These are phyloP conservation scores for Podospora pseudopauciseta DNA, from an alignment of 495 filamentous ascomycete genomes.

Conservation along the genomic window DNA sequence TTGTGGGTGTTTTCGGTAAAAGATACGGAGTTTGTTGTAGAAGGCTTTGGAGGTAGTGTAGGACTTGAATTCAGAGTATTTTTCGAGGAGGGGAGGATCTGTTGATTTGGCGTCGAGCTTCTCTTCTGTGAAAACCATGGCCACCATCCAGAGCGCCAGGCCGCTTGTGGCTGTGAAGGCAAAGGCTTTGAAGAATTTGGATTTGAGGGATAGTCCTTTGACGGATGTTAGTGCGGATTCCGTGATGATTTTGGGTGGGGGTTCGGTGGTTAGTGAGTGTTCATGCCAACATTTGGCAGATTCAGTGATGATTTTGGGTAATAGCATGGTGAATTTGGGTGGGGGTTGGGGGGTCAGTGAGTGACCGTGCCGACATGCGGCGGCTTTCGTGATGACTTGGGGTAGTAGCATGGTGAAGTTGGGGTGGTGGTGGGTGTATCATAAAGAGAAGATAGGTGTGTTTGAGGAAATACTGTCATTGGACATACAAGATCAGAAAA, in stretches of 20 bases:
- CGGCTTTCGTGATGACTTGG: no score
- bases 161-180: background rate
- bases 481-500: background rate
- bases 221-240: background rate
- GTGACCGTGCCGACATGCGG: background rate
- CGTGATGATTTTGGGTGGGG: no score
- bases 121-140: background rate
- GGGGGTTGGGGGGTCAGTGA: background rate
- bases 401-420: background rate
- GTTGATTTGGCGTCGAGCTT: slow-evolving; percentile 39
- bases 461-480: background rate
- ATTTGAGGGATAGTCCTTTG: background rate
- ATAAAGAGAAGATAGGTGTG: background rate
- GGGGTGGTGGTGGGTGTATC: background rate
- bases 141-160: background rate
- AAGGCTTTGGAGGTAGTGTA: slow-evolving; percentile 66
- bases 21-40: slow-evolving; percentile 77
- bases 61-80: slow-evolving; percentile 66
- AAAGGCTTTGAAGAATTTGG: background rate
- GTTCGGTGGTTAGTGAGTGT: no score
- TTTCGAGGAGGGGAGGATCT: slow-evolving; percentile 73
- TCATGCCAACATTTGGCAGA: no score
- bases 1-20: slow-evolving; percentile 78
- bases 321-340: no score
- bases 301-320: no score